Base-by-base conservation (phyloP, 208 protist species). In the Leishmania turanica region DNA sequence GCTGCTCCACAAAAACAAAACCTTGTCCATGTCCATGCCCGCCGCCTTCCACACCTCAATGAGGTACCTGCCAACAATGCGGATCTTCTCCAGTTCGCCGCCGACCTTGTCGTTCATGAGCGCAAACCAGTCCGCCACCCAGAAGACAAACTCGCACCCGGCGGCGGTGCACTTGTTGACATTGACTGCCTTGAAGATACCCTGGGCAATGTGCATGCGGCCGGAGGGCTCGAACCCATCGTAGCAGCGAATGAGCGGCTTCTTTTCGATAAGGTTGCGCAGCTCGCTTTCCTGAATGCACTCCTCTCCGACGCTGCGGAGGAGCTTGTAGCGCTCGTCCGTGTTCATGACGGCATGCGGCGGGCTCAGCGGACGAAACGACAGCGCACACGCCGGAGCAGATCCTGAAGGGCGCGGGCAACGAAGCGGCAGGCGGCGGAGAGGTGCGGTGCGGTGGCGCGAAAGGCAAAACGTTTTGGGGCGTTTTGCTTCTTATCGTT, bases 91-190 rank as follows among this genome's bases (percentile, higher is more conserved):
- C 31, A 99, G 87, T 79, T 99, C 98, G 31, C 99, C 99, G 77
- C 99, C 99, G 79, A 99, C 99, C 90, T 99, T 99, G 88, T 99
- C 97, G 88, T 99, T 99, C 96, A 99, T 99, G 19, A 99, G 89
- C 15, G 99, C 99, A 86, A 99, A 99, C 99, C 99, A 99, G 91
- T 99, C 99, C n/a, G 99, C 99, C 31, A 99, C 98, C 96, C 99
- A 99, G 85, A 99, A 99, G 11, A 99, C 93, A 87, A 99, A 99
- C 19, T 92, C 96, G 80, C 98, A 98, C 51, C 99, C 99, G 21
- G 89, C 88, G 17, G 89, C 82, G 0, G 98, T 99, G 80, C 99
- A 98, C 85, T 99, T 99, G 91, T 99, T 99, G 0, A 99, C 99
- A 87, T 99, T 99, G 65, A 99, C 98, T 2, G 99, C 96, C 89